A percentile compares a stretch with the other conserved stretches of the same genome.
These are phyloP conservation scores for Akanthomyces uredinophilus DNA, from an alignment of 2,329 filamentous ascomycete genomes.

Conservation along the genomic window DNA sequence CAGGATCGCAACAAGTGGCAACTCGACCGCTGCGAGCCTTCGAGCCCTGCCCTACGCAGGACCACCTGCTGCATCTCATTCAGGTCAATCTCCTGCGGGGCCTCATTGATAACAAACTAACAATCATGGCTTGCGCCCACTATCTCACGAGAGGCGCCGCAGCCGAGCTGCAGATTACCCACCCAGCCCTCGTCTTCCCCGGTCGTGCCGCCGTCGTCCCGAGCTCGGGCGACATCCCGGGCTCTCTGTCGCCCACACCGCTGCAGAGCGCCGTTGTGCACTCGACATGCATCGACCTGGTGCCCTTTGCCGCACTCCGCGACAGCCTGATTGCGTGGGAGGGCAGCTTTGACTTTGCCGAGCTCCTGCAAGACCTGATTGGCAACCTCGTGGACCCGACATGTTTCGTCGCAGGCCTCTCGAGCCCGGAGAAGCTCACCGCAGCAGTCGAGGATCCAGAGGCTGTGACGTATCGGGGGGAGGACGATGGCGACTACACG, in stretches of 20 bases:
- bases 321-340: neutral
- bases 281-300: neutral
- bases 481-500: neutral
- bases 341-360: neutral
- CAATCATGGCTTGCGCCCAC: slow-evolving; percentile 4
- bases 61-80: slow-evolving; percentile 14
- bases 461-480: neutral
- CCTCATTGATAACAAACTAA: slow-evolving; percentile 13
- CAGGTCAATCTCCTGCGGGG: slow-evolving; percentile 13
- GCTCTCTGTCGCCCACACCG: neutral
- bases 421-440: neutral
- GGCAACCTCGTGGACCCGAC: neutral
- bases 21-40: neutral
- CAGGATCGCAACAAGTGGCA: neutral
- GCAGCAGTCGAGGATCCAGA: neutral
- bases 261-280: neutral
- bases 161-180: neutral
- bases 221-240: neutral
- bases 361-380: neutral
- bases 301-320: neutral
- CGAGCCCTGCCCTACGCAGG: neutral
- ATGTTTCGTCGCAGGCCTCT: neutral
- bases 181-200: neutral
- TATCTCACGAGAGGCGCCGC: neutral
- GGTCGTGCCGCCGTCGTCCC: neutral